Base-by-base conservation (phyloP, 2,329 filamentous ascomycete species). In the Sarocladiaceae sp. region DNA sequence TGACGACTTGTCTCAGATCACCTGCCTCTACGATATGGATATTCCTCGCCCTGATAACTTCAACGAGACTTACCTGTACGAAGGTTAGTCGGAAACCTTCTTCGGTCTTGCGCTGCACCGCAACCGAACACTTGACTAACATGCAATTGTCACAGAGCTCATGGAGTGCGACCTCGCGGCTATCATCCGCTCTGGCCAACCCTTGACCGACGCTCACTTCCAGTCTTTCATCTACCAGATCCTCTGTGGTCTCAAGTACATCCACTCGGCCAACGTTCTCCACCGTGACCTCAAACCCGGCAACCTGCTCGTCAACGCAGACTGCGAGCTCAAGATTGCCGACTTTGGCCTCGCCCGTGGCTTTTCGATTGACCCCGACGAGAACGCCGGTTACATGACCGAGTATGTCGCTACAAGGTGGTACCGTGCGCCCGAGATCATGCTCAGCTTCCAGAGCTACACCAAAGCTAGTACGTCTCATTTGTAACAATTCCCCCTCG, bases 181-280 rank as follows among this genome's bases (percentile, higher is more conserved):
- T 53, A 98, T 98, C 64, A 97, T 98, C 58, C 83, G 93, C 55
- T 97, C 91, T 33, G 93, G 93, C 50, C 93, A 98, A 65, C 90
- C 93, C 39, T 75, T 98, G 62, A 98, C 93, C 60, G 93, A 98
- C 62, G 93, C 93, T 45, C 93, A 98, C 68, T 98, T 98, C 74
- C 93, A 98, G 69, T 97, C 93, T 43, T 98, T 98, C 72, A 96
- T 98, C 70, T 98, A 98, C 74, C 93, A 98, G 76, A 98, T 98
- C 55, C 84, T 98, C 5, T 97, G 93, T 64, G 93, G 93, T 52
- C 76, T 98, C 56, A 98, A 98, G 74, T 98, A 97, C 68, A 97
- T 98, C 53, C 93, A 98, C 73, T 97, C 91, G 18, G 93, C 93
- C 55, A 97, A 97, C 59, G 93, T 98, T 43, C 76, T 98, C 53